Percentiles rank a stretch among this genome's conserved stretches.
These are phyloP conservation scores for Immersiella caudata DNA, from an alignment of 495 filamentous ascomycete genomes.

Conservation along the genomic window DNA sequence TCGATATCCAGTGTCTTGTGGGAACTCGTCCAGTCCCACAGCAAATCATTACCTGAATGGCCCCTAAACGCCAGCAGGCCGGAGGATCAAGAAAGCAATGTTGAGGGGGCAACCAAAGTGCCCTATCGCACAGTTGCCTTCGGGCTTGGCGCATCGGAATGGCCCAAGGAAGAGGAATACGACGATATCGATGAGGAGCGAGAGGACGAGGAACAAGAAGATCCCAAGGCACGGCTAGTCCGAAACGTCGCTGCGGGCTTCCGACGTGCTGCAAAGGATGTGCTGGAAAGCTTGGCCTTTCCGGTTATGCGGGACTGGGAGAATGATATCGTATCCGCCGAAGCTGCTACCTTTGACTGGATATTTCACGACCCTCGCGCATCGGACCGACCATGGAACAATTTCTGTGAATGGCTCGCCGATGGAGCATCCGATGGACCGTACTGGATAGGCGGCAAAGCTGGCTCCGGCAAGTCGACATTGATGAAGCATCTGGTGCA, in stretches of 20 bases:
- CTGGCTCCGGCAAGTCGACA: slow-evolving; percentile 11
- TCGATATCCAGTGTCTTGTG: neutral
- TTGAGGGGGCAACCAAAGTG: no score
- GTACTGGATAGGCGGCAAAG: slow-evolving; percentile 15
- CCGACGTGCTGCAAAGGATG: neutral
- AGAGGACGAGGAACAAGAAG: neutral
- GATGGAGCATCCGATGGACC: neutral
- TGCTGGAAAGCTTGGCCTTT: slow-evolving; percentile 3
- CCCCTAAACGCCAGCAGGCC: neutral
- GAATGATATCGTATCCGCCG: neutral
- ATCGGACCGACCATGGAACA: neutral
- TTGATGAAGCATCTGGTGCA: slow-evolving; percentile 11
- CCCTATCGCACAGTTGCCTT: neutral
- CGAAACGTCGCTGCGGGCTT: neutral
- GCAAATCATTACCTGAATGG: neutral
- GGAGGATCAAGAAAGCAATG: no score
- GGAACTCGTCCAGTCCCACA: slow-evolving; percentile 1
- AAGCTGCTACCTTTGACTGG: slow-evolving; percentile 15
- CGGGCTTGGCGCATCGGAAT: neutral
- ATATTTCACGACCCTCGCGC: neutral
- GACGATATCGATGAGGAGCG: neutral
- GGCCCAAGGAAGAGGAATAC: neutral
- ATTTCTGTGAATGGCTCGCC: slow-evolving; percentile 3
- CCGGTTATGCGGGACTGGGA: slow-evolving; percentile 6
- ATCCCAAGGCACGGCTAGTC: neutral